Evolutionary conservation across 148 eudicot species (phyloP).

Genomic region (Suaeda aralocaspica): DNA sequence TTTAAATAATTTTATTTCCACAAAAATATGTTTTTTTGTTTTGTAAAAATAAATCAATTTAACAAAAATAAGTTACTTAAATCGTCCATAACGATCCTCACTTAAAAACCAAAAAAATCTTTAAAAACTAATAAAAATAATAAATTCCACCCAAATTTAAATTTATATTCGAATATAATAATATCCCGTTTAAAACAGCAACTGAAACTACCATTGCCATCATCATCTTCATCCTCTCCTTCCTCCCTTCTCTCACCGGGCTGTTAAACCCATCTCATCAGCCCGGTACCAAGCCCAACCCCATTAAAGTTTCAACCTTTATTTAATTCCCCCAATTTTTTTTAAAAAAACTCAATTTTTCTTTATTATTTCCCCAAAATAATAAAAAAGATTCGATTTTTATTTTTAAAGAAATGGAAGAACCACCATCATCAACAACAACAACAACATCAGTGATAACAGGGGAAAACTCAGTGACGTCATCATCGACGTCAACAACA

Average conservation of each 20-base stretch:
- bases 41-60: too few relatives aligned
- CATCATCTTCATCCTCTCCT: neutral
- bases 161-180: neutral
- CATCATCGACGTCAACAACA: slow-evolving; percentile 10
- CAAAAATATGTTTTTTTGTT: too few relatives aligned
- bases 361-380: neutral
- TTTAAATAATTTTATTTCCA: too few relatives aligned
- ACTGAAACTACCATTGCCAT: slow-evolving; percentile 6
- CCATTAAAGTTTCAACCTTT: too few relatives aligned
- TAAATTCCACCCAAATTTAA: neutral
- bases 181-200: slow-evolving; percentile 1
- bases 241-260: slow-evolving; percentile 9
- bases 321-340: neutral
- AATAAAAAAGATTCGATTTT: neutral
- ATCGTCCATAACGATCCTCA: neutral
- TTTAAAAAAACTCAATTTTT: neutral
- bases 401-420: slow-evolving; percentile 1
- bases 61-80: too few relatives aligned
- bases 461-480: neutral
- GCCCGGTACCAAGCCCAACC: too few relatives aligned
- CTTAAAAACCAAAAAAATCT: too few relatives aligned
- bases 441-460: neutral
- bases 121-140: too few relatives aligned
- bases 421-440: slow-evolving; percentile 7
- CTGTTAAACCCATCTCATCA: slow-evolving; percentile 4